phyloP scores from a whole-genome alignment of 1,284 basidiomycete species.

The Pisolithus thermaeus region DNA sequence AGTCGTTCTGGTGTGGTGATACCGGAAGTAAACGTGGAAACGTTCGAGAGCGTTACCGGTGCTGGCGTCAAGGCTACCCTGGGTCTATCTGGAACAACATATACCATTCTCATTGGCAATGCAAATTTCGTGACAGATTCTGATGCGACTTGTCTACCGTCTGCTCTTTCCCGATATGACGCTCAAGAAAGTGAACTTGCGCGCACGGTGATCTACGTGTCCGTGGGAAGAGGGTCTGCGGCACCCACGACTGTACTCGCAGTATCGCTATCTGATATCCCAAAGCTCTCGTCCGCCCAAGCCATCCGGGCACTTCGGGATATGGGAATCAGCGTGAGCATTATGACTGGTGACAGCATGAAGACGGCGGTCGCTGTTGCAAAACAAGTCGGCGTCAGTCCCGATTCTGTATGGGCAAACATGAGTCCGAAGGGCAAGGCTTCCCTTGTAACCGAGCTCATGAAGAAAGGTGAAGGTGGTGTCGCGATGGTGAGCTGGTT shows the following conservation, averaged over 20 bases:
- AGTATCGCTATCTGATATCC: slow-evolving; percentile 77
- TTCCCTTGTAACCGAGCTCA: slow-evolving; percentile 71
- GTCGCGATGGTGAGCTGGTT: slow-evolving; percentile 77
- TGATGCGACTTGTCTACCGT: slow-evolving; percentile 47
- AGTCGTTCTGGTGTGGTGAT: slow-evolving; percentile 31
- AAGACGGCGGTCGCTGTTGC: slow-evolving; percentile 84
- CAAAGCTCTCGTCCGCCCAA: slow-evolving; percentile 76
- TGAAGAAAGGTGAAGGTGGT: slow-evolving; percentile 60
- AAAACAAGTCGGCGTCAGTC: slow-evolving; percentile 76
- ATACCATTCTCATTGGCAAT: slow-evolving; percentile 72
- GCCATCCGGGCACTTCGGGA: slow-evolving; percentile 73
- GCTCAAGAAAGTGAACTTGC: slow-evolving; percentile 61
- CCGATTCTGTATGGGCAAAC: slow-evolving; percentile 78
- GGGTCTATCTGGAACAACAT: slow-evolving; percentile 39
- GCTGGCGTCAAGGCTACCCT: slow-evolving; percentile 78
- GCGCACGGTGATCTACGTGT: slow-evolving; percentile 83
- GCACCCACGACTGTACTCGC: slow-evolving; percentile 51
- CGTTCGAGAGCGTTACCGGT: slow-evolving; percentile 87
- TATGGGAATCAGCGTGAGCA: slow-evolving; percentile 87
- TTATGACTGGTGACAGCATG: slow-evolving; percentile 89
- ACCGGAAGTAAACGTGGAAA: slow-evolving; percentile 42
- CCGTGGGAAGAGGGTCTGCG: slow-evolving; percentile 42
- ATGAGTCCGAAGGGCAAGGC: slow-evolving; percentile 95
- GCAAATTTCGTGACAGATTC: slow-evolving; percentile 60
- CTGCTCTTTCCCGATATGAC: slow-evolving; percentile 58